Percentiles rank a stretch among this genome's conserved stretches.
These are phyloP conservation scores for Fusarium napiforme DNA, from an alignment of 2,329 filamentous ascomycete genomes.

Conservation along the genomic window DNA sequence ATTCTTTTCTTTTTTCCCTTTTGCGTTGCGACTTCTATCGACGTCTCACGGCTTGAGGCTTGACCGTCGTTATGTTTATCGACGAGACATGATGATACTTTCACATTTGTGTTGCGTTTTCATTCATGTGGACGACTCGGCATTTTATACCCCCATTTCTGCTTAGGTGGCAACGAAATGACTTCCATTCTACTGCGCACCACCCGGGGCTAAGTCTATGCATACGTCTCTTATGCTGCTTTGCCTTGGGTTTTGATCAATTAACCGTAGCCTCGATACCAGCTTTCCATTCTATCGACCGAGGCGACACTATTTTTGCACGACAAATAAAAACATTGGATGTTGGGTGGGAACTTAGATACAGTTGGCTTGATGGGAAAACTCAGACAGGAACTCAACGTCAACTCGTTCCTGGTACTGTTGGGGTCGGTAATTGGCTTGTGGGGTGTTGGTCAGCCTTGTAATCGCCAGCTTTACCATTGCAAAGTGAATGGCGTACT, in stretches of 20 bases:
- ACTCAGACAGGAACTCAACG: background rate
- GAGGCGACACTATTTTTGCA: conserved; percentile 19
- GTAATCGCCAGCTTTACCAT: background rate
- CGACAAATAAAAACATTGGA: conserved; percentile 33
- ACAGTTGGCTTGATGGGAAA: conserved; percentile 15
- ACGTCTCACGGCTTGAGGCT: conserved; percentile 22
- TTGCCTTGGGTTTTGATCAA: conserved; percentile 29
- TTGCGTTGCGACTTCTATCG: conserved; percentile 11
- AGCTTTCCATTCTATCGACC: conserved; percentile 14
- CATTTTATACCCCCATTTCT: conserved; percentile 43
- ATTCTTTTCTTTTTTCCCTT: conserved; percentile 19
- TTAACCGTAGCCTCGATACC: conserved; percentile 42
- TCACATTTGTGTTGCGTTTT: conserved; percentile 32
- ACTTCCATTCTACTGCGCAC: conserved; percentile 24
- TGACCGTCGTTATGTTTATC: conserved; percentile 25
- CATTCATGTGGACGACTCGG: conserved; percentile 41
- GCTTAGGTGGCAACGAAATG: conserved; percentile 28
- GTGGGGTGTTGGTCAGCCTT: background rate
- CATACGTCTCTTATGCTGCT: conserved; percentile 9
- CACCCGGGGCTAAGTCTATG: background rate
- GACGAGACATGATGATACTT: conserved; percentile 34
- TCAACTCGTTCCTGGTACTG: conserved; percentile 1
- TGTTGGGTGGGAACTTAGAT: conserved; percentile 23
- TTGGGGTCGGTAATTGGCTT: background rate
- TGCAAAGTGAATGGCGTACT: conserved; percentile 2